Evolutionary conservation across 208 protist genomes (phyloP), one percentile per base, ranked within the genome.

Genomic region (Trypanosoma platydactyli): DNA sequence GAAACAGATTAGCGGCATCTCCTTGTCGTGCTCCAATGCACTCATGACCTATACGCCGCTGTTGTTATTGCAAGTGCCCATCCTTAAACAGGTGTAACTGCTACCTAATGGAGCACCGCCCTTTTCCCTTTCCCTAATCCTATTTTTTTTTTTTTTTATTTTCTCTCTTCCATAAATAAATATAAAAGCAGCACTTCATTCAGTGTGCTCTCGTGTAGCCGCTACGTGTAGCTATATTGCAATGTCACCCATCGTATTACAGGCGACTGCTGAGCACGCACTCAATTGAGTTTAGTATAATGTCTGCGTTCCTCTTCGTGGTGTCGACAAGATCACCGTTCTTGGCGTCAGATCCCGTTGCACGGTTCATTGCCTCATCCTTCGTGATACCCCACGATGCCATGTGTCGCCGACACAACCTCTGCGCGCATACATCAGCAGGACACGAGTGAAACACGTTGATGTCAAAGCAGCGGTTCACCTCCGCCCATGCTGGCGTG

Each of bases 291-390:
- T 79, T 67, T 5, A 94, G 40, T 12, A 89, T 61, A n/a, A 89
- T 20, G 13, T 85, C 71, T 6, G 87, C 84, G 55, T 85, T 77
- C 2, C 0, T 24, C 13, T 40, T 20, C 18, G 87, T 94, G 30
- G 69, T 89, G 51, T 91, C 83, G 3, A 86, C 67, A 40, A 91
- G 63, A 66, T 91, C 82, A 4, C 87, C 88, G 63, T 94, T 94
- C 5, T 63, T 80, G 1, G 68, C 76, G 63, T 94, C 88, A 52
- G 80, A 88, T 33, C 88, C 88, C 15, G 48, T 46, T 6, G 84
- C 88, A 40, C 84, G 84, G 46, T 66, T 48, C 74, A 86, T 83
- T 45, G 88, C 88, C 71, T 78, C 59, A 15, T 56, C 73, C 44
- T 66, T 63, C 9, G 65, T 41, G 22, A 91, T 80, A 16, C 71